Percentiles rank a stretch among this genome's conserved stretches.
These are phyloP conservation scores for Penicillium sp. DNA, from an alignment of 2,329 filamentous ascomycete species.

Conservation along the genomic window DNA sequence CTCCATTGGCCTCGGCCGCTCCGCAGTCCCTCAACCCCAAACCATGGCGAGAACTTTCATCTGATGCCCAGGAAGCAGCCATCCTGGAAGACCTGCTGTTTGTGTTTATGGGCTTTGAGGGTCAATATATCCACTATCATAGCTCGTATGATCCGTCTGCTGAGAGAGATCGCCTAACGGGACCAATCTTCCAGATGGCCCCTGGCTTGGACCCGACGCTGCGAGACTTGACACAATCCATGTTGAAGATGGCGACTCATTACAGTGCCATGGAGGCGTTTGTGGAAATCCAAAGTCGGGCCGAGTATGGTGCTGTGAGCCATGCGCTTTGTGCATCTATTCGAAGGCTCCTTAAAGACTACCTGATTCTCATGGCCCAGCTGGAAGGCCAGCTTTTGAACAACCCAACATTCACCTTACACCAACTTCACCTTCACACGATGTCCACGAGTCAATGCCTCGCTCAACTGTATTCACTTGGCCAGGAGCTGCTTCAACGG, in stretches of 20 bases:
- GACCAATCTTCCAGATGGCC: constrained; percentile 72
- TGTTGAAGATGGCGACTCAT: constrained; percentile 91
- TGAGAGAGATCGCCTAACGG: constrained; percentile 79
- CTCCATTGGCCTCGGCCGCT: constrained; percentile 59
- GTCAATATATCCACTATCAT: constrained; percentile 88
- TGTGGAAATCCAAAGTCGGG: constrained; percentile 86
- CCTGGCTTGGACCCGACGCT: constrained; percentile 85
- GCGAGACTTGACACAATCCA: constrained; percentile 76
- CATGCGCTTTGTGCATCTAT: constrained; percentile 95
- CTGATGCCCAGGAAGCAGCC: constrained; percentile 77
- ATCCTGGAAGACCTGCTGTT: constrained; percentile 88
- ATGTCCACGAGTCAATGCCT: constrained; percentile 88
- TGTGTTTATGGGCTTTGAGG: constrained; percentile 97
- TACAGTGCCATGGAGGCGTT: constrained; percentile 88
- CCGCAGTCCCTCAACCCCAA: constrained; percentile 63
- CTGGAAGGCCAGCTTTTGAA: constrained; percentile 89
- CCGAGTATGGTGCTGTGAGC: constrained; percentile 90
- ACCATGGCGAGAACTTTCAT: constrained; percentile 62
- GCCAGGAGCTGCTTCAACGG: constrained; percentile 77
- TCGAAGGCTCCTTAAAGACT: constrained; percentile 84
- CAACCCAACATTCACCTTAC: constrained; percentile 81
- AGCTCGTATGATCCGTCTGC: constrained; percentile 75
- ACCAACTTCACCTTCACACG: constrained; percentile 86
- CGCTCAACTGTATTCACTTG: constrained; percentile 79
- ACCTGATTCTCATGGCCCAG: constrained; percentile 85